phyloP scores from a whole-genome alignment of 352 stramenopile genomes.

The Sclerospora graminicola region DNA sequence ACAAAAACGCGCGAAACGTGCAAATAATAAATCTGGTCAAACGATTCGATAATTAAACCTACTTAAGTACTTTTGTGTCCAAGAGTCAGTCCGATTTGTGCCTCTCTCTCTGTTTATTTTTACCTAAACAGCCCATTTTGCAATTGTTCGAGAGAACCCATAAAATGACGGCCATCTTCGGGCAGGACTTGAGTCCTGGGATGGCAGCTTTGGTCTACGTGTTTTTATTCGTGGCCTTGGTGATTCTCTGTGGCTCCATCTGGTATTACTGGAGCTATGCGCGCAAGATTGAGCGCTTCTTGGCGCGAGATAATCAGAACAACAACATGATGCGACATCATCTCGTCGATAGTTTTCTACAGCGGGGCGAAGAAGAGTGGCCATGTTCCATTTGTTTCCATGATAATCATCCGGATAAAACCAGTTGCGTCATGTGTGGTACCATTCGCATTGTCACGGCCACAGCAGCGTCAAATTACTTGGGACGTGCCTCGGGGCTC shows the following conservation, averaged over 20 bases:
- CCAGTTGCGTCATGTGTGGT: slow-evolving; percentile 74
- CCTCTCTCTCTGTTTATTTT: too few species aligned
- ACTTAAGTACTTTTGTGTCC: too few species aligned
- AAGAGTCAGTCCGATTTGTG: slow-evolving; percentile 7
- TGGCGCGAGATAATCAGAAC: slow-evolving; percentile 72
- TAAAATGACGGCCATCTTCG: slow-evolving; percentile 73
- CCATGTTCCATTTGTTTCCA: slow-evolving; percentile 84
- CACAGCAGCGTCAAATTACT: slow-evolving; percentile 33
- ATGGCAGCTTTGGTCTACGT: slow-evolving; percentile 68
- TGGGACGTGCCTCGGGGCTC: slow-evolving; percentile 60
- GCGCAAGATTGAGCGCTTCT: slow-evolving; percentile 78
- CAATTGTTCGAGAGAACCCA: slow-evolving; percentile 3
- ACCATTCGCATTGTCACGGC: slow-evolving; percentile 54
- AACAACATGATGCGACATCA: slow-evolving; percentile 87
- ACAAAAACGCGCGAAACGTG: slow-evolving; percentile 4
- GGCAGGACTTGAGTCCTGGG: slow-evolving; percentile 54
- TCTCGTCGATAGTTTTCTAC: slow-evolving; percentile 74
- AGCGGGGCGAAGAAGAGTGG: slow-evolving; percentile 74
- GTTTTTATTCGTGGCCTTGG: slow-evolving; percentile 57
- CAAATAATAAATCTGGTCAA: slow-evolving; percentile 3
- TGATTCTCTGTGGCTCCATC: slow-evolving; percentile 62
- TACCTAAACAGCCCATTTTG: too few species aligned
- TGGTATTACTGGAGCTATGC: slow-evolving; percentile 87
- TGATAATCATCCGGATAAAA: slow-evolving; percentile 79
- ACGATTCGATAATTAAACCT: slow-evolving; percentile 3